Base-by-base conservation (phyloP, 2,329 filamentous ascomycete species). In the Beauveria scarabaeidicola region DNA sequence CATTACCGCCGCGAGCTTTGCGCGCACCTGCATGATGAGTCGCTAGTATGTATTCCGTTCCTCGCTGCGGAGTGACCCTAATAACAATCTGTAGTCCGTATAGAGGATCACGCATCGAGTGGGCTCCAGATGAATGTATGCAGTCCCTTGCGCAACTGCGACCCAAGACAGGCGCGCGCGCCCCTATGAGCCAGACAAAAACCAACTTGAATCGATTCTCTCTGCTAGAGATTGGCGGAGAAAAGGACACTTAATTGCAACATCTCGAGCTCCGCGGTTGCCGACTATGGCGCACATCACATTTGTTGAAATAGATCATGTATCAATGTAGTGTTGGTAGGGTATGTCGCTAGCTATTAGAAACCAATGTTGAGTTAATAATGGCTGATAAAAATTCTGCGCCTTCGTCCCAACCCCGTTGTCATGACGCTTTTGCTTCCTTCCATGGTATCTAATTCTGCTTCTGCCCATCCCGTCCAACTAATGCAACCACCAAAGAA, bases 11-110 rank as follows among this genome's bases (percentile, higher is more conserved):
- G 88, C 90, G 11, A 79, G 90, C 56, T 90, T 87, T 71, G 89
- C 90, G 9, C 82, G 84, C 19, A 89, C 83, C 10, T 94, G 90
- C 74, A 89, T 95, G 87, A 86, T 88, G 81, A 84, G 80, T 63
- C 75, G 78, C 58, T 63, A 64, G 80, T 82, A 69, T 68, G 79
- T 17, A 21, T 2, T 36, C 15, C 17, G 3, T 21, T 9, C 15
- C 50, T 62, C 63, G 41, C 55, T 55, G 2, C 23, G 1, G 46
- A 23, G 27, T 21, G 25, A 29, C 15, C n/a, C 41, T 71, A 70
- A 50, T n/a, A 19, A 63, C 4, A 21, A 78, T 74, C 59, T 71
- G 73, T 60, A 83, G 81, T 15, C 80, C 79, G 32, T 95, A 94
- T 75, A 90, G 86, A 68, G 79, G 82, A 23, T 84, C 80, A 61